Conservation (phyloP, 2,329 filamentous ascomycete genomes). For the Tolypocladium nubicola region DNA sequence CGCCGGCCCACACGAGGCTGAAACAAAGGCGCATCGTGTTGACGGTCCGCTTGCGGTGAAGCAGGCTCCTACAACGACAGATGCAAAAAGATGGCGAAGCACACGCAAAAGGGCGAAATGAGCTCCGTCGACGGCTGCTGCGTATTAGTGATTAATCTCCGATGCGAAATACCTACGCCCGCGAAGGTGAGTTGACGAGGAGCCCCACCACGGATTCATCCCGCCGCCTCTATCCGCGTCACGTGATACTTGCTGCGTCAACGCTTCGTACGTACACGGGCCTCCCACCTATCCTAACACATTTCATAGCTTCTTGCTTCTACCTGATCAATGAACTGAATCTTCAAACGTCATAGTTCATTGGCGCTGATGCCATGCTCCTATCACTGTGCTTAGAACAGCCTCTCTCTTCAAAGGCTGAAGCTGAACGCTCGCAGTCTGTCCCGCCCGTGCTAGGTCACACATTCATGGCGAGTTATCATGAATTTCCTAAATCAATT, state of each 20-base stretch:
- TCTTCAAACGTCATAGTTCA: neutral
- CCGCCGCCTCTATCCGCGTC: neutral
- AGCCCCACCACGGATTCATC: neutral
- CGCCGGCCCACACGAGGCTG: slow-evolving; percentile 4
- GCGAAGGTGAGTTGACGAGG: neutral
- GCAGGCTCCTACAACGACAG: neutral
- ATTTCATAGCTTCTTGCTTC: neutral
- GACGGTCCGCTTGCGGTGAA: neutral
- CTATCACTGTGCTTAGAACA: neutral
- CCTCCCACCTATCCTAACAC: too few species aligned
- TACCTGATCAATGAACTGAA: neutral
- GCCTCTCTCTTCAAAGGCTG: neutral
- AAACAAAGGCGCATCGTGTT: slow-evolving; percentile 6
- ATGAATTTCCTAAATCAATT: neutral
- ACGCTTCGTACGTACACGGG: too few species aligned
- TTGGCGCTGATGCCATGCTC: neutral
- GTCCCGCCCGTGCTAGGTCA: neutral
- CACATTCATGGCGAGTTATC: neutral
- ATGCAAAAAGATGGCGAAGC: neutral
- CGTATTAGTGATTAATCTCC: too few species aligned
- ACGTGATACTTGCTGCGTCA: neutral
- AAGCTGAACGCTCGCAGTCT: neutral
- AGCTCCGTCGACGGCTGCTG: neutral
- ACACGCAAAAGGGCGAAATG: neutral
- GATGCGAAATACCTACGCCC: neutral